Evolutionary conservation across 768 basidiomycete genomes (phyloP).

Genomic region (Amanita molliuscula): DNA sequence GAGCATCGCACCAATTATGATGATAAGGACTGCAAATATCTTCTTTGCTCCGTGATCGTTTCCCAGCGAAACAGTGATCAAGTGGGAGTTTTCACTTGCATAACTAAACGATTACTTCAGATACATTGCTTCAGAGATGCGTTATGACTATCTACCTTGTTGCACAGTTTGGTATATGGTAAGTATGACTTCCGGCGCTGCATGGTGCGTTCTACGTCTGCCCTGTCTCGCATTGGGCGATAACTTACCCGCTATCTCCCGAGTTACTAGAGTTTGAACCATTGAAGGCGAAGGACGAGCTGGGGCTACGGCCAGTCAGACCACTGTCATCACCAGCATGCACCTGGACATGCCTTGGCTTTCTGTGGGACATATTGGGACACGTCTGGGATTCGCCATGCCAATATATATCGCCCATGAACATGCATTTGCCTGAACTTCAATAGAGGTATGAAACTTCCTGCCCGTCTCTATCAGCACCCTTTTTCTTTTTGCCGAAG

Average conservation of each 20-base stretch:
- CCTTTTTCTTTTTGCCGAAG: background rate
- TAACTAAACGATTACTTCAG: conserved; percentile 16
- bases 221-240: background rate
- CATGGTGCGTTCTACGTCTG: background rate
- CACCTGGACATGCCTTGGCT: background rate
- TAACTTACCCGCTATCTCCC: conserved; percentile 25
- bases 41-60: conserved; percentile 17
- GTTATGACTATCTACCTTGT: conserved; percentile 19
- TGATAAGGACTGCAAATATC: background rate
- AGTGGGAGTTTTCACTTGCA: conserved; percentile 25
- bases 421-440: background rate
- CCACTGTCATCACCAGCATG: background rate
- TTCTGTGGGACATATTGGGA: conserved; percentile 3
- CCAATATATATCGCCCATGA: background rate
- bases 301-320: background rate
- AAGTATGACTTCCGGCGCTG: conserved; percentile 25
- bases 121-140: conserved; percentile 5
- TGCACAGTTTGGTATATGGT: conserved; percentile 30
- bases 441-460: background rate
- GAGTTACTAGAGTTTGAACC: conserved; percentile 30
- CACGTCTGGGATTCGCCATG: background rate
- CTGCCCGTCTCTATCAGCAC: too few species aligned
- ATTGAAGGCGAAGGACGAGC: conserved; percentile 27
- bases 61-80: conserved; percentile 25
- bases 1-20: background rate